Conservation (phyloP, 345 rosid genomes). For the Eucalyptus cladocalyx region DNA sequence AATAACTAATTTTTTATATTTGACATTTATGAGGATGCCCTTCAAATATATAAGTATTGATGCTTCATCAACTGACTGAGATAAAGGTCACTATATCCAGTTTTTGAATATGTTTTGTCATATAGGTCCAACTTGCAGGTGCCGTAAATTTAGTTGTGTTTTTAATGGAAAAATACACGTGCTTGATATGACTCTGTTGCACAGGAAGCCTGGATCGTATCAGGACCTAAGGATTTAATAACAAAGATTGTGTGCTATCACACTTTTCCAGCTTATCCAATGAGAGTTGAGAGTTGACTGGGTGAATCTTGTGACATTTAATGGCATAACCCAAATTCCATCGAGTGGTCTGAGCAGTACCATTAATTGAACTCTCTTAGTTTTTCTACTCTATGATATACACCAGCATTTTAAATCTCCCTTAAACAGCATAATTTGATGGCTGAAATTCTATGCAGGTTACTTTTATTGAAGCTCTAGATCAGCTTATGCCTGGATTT, state of each 20-base stretch:
- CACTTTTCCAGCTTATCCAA: background rate
- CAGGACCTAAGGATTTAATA: background rate
- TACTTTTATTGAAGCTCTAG: constrained; percentile 91
- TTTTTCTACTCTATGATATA: background rate
- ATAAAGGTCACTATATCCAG: background rate
- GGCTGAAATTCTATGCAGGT: constrained; percentile 36
- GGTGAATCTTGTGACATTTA: background rate
- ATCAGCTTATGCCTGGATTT: constrained; percentile 99
- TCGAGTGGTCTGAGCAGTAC: background rate
- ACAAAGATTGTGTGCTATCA: background rate
- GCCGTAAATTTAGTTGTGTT: background rate
- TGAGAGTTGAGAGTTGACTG: background rate
- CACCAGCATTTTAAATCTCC: background rate
- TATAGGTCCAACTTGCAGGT: background rate
- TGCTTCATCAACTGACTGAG: background rate
- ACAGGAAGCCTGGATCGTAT: background rate
- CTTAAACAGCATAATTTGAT: background rate
- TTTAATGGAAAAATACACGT: background rate
- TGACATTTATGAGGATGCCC: background rate
- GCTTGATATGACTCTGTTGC: background rate
- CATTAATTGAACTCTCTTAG: background rate
- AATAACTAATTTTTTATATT: background rate
- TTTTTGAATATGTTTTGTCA: background rate
- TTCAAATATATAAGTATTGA: background rate
- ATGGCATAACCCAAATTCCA: background rate